Conservation (phyloP, 768 basidiomycete species). For the Suillus luteus region DNA sequence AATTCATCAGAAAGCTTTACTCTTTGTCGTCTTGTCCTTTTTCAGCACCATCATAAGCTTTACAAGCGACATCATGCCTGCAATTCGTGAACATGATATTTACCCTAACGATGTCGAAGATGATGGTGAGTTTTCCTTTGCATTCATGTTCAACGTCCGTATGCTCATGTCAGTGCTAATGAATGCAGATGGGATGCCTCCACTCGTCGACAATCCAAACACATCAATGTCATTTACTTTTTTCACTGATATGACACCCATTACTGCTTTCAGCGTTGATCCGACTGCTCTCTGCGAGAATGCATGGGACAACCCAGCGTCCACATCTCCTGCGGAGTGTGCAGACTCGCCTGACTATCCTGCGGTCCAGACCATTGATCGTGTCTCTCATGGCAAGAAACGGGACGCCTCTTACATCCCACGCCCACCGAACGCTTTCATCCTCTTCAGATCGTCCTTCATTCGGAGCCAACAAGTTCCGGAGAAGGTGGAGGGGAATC, state of each 20-base stretch:
- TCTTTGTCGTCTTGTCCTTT: slow-evolving; percentile 6
- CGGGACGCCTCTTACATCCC: slow-evolving; percentile 77
- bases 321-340: slow-evolving; percentile 23
- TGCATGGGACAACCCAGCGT: slow-evolving; percentile 30
- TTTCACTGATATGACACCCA: slow-evolving; percentile 58
- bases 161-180: slow-evolving; percentile 13
- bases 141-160: not conserved
- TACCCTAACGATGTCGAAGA: slow-evolving; percentile 34
- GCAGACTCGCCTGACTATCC: slow-evolving; percentile 22
- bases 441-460: slow-evolving; percentile 80
- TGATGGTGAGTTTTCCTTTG: slow-evolving; percentile 32
- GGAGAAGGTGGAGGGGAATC: slow-evolving; percentile 77
- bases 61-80: slow-evolving; percentile 23
- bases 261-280: slow-evolving; percentile 45
- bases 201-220: slow-evolving; percentile 54
- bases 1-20: slow-evolving; percentile 1
- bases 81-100: slow-evolving; percentile 31
- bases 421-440: slow-evolving; percentile 84
- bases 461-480: slow-evolving; percentile 74
- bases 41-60: not conserved
- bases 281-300: slow-evolving; percentile 37
- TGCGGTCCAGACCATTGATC: slow-evolving; percentile 36
- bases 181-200: slow-evolving; percentile 47
- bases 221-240: slow-evolving; percentile 63
- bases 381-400: slow-evolving; percentile 57